These are phyloP conservation scores for Fraxinus albicans DNA, from an alignment of 305 asterid genomes.

Conservation along the genomic window DNA sequence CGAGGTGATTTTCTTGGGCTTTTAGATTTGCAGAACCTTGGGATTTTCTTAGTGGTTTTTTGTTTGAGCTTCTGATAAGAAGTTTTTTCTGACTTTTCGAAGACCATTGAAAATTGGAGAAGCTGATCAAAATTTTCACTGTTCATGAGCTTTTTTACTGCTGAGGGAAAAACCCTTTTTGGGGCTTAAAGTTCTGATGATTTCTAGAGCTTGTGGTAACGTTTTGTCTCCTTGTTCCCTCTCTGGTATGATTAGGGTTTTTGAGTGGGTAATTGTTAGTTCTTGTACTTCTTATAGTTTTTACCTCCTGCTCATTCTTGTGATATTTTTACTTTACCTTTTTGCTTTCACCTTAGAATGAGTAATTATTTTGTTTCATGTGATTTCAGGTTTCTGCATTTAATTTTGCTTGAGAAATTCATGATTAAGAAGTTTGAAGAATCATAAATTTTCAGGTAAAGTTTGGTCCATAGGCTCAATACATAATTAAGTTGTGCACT, in stretches of 20 bases:
- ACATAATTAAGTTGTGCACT: neutral
- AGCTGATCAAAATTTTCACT: constrained; percentile 31
- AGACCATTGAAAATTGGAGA: constrained; percentile 23
- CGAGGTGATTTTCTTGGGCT: constrained; percentile 24
- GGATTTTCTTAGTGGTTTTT: constrained; percentile 28
- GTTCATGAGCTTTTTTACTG: neutral
- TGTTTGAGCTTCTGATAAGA: constrained; percentile 24
- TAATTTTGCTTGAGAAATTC: constrained; percentile 13
- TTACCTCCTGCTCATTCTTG: neutral
- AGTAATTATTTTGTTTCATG: constrained; percentile 18
- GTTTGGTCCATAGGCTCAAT: constrained; percentile 6
- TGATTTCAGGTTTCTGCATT: constrained; percentile 21
- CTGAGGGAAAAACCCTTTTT: constrained; percentile 13
- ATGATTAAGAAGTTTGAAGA: constrained; percentile 11
- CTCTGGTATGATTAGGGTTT: constrained; percentile 45
- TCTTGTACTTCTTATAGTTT: constrained; percentile 7
- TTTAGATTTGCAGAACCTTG: constrained; percentile 30
- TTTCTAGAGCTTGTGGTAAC: constrained; percentile 26
- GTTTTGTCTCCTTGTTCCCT: constrained; percentile 29
- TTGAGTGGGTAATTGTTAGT: constrained; percentile 41
- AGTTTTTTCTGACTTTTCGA: constrained; percentile 30
- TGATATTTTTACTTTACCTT: neutral
- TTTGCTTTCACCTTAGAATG: constrained; percentile 8
- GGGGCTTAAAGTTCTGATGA: constrained; percentile 18
- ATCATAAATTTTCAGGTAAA: constrained; percentile 27